A percentile compares a stretch with the other conserved stretches of the same genome.
These are phyloP conservation scores for Botrytis cinerea DNA, from an alignment of 2,329 filamentous ascomycete species.

Conservation along the genomic window DNA sequence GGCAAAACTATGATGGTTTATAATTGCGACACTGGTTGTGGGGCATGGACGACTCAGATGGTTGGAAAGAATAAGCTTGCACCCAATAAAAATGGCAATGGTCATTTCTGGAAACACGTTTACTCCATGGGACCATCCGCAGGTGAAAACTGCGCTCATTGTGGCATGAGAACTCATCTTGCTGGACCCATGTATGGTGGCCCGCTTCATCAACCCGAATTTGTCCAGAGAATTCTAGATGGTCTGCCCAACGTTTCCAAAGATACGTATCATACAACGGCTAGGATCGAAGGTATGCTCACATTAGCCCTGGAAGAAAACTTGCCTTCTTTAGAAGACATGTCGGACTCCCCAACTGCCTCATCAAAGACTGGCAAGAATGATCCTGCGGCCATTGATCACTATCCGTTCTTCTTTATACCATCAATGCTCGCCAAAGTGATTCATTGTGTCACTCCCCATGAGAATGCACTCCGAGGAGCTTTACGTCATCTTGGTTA, in stretches of 20 bases:
- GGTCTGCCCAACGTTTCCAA: slow-evolving; percentile 67
- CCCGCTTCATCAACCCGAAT: slow-evolving; percentile 79
- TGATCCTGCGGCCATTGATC: slow-evolving; percentile 67
- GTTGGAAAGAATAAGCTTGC: slow-evolving; percentile 69
- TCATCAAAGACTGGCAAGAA: slow-evolving; percentile 47
- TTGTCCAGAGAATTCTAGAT: slow-evolving; percentile 76
- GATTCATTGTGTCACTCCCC: slow-evolving; percentile 76
- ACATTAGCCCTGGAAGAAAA: slow-evolving; percentile 80
- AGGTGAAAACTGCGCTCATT: slow-evolving; percentile 74
- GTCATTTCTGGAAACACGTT: slow-evolving; percentile 74
- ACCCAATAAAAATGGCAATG: slow-evolving; percentile 69
- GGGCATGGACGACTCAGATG: slow-evolving; percentile 84
- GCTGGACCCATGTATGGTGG: slow-evolving; percentile 95
- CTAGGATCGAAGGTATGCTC: slow-evolving; percentile 88
- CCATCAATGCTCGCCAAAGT: slow-evolving; percentile 73
- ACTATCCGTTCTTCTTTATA: slow-evolving; percentile 83
- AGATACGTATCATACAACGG: slow-evolving; percentile 74
- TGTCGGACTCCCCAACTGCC: slow-evolving; percentile 39
- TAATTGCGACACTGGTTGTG: slow-evolving; percentile 86
- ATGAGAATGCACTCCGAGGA: slow-evolving; percentile 77
- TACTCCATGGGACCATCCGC: slow-evolving; percentile 71
- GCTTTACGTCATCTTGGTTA: slow-evolving; percentile 82
- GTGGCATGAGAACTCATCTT: slow-evolving; percentile 81
- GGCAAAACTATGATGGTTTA: slow-evolving; percentile 93
- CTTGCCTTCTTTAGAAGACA: slow-evolving; percentile 30